phyloP scores from a whole-genome alignment of 495 filamentous ascomycete genomes.

The Tuber aestivum region DNA sequence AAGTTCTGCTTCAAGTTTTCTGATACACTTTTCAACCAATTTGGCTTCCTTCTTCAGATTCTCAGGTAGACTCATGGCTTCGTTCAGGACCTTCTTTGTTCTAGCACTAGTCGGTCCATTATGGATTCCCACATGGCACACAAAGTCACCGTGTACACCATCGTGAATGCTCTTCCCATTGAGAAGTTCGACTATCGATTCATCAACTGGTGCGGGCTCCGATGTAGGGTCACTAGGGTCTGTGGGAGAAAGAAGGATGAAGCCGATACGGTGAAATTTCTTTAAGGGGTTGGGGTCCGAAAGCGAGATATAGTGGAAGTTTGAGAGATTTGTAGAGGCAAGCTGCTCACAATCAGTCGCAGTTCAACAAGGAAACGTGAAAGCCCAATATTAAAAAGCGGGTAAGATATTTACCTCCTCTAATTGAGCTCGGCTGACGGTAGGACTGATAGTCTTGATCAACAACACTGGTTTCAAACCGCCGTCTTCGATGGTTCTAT shows the following conservation, averaged over 20 bases:
- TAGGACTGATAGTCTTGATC: constrained; percentile 96
- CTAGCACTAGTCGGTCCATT: constrained; percentile 75
- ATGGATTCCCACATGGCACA: constrained; percentile 94
- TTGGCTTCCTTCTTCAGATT: constrained; percentile 41
- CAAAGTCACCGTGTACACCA: constrained; percentile 85
- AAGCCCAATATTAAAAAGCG: background rate
- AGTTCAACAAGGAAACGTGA: background rate
- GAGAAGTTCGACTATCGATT: constrained; percentile 82
- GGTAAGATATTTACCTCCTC: constrained; percentile 62
- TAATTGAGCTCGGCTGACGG: constrained; percentile 88
- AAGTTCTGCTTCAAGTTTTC: constrained; percentile 76
- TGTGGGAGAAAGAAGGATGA: constrained; percentile 60
- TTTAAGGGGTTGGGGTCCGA: constrained; percentile 96
- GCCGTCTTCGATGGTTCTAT: constrained; percentile 40
- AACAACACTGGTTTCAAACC: constrained; percentile 70
- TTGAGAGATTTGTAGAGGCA: constrained; percentile 45
- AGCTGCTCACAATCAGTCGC: constrained; percentile 46
- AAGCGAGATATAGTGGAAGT: constrained; percentile 44
- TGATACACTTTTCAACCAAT: constrained; percentile 47
- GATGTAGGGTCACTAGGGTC: constrained; percentile 56
- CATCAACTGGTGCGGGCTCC: constrained; percentile 57
- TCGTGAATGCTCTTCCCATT: constrained; percentile 97
- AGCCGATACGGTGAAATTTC: constrained; percentile 95
- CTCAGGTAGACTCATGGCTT: constrained; percentile 43
- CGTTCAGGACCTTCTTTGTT: constrained; percentile 73